Base-by-base conservation (phyloP, 192 early-diverging fungal species). In the Paraglomus brasilianum region DNA sequence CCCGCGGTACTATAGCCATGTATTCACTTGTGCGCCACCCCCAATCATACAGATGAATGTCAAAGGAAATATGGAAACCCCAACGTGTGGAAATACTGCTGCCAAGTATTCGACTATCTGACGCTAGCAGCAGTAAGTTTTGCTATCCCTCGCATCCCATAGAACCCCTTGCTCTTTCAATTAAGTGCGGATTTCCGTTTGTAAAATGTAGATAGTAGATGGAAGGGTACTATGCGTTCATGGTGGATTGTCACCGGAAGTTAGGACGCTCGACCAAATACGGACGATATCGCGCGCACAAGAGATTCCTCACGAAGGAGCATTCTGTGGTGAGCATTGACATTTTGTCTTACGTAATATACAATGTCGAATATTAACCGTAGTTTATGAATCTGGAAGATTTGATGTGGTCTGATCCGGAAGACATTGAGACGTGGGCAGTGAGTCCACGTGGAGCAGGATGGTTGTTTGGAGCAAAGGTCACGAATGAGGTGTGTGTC, bases 361-460 rank as follows among this genome's bases (percentile, higher is more conserved):
- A 21, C 8, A 56, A 10, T 8, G 53, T 14, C 8, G 7, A 56
- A 21, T 56, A 14, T 10, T 9, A 19, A 70, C 66, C 43, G 21
- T 15, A 72, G 43, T 22, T 13, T 69, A 53, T 36, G 21, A 10
- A 77, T 13, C 60, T 70, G 19, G 43, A 75, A 92, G 94, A 94
- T 86, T 74, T 96, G 57, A 94, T 94, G 92, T 94, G 93, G 93
- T 93, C 92, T n/a, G 93, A 96, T 79, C 94, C 94, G 13, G 94
- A 96, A 73, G 93, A 96, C 45, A 93, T 94, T 74, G 92, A 94
- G 43, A 91, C 92, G 6, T 95, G 93, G 93, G 91, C 88, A 22
- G 90, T 93, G 24, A 91, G 89, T 77, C 92, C 92, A 47, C 78
- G 95, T 60, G 96, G 95, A 44, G 95, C 95, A 47, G 97, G 97